These are phyloP conservation scores for Alternaria postmessia DNA, from an alignment of 2,329 filamentous ascomycete genomes.

Conservation along the genomic window DNA sequence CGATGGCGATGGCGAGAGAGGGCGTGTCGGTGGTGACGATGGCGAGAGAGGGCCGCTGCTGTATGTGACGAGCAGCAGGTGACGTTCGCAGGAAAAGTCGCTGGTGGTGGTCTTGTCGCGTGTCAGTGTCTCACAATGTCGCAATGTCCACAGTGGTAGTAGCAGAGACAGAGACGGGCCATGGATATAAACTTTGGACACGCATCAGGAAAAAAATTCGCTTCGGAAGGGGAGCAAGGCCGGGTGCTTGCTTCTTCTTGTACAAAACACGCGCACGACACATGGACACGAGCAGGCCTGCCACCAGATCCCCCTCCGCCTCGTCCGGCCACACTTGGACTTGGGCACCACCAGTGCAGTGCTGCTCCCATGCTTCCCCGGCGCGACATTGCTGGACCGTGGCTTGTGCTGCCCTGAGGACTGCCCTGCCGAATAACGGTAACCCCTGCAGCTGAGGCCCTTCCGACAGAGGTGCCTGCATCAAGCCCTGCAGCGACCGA, in stretches of 20 bases:
- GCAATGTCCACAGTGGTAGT: background rate
- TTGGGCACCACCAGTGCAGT: background rate
- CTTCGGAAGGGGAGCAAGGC: background rate
- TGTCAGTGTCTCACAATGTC: conserved; percentile 14
- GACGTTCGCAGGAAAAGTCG: too few relatives aligned
- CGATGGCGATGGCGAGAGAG: background rate
- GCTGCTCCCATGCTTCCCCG: background rate
- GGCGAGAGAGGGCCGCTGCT: background rate
- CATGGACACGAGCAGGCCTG: background rate
- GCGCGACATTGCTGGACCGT: conserved; percentile 1
- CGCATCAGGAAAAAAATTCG: background rate
- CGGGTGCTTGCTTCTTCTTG: conserved; percentile 22
- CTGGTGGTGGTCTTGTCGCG: background rate
- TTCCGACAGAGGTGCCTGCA: conserved; percentile 9
- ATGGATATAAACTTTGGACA: conserved; percentile 6
- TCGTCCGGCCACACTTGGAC: background rate
- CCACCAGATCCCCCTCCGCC: background rate
- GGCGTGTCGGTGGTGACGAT: background rate
- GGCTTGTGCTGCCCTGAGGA: conserved; percentile 6
- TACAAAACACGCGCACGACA: conserved; percentile 12
- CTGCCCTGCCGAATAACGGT: background rate
- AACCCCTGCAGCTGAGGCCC: conserved; percentile 1
- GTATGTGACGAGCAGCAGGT: too few relatives aligned
- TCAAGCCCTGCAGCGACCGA: conserved; percentile 2
- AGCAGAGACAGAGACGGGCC: background rate